Evolutionary conservation across 2,329 filamentous ascomycete species (phyloP).

Genomic region (Ceratocystis diversiconidia): DNA sequence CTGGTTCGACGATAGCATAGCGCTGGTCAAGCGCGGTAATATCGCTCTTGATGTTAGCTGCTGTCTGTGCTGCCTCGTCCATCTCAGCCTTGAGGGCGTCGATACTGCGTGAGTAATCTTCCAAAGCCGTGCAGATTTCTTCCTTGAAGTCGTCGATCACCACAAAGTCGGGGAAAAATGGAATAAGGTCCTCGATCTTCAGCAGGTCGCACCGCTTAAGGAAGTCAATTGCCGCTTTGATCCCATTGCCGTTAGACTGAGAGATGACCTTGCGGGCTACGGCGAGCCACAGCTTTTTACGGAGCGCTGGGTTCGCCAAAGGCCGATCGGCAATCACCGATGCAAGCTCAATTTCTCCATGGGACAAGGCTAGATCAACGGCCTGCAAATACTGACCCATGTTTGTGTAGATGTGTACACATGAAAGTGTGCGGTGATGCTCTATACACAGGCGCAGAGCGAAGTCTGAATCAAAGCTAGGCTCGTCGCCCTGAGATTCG

Average conservation of each 20-base stretch:
- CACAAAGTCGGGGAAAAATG: conserved; percentile 97
- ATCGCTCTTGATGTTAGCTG: conserved; percentile 78
- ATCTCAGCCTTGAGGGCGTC: conserved; percentile 81
- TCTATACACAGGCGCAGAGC: conserved; percentile 91
- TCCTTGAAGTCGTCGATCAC: conserved; percentile 99
- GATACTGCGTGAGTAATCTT: conserved; percentile 86
- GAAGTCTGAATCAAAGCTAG: conserved; percentile 87
- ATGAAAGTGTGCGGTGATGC: conserved; percentile 80
- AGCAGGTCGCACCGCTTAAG: conserved; percentile 81
- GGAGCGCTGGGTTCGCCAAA: conserved; percentile 60
- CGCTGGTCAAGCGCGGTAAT: conserved; percentile 74
- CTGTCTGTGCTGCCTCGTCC: conserved; percentile 84
- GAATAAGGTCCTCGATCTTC: conserved; percentile 90
- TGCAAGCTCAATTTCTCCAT: conserved; percentile 80
- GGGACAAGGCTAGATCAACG: conserved; percentile 79
- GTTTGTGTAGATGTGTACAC: conserved; percentile 90
- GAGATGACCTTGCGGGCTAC: conserved; percentile 90
- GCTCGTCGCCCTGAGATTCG: conserved; percentile 75
- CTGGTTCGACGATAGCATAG: conserved; percentile 92
- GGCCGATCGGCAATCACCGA: conserved; percentile 78
- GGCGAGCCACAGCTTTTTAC: conserved; percentile 90
- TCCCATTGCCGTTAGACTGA: conserved; percentile 53
- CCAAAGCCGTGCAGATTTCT: conserved; percentile 84
- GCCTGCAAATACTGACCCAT: conserved; percentile 93
- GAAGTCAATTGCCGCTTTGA: conserved; percentile 89